Evolutionary conservation across 305 asterid genomes (phyloP).

Genomic region (Petunia hybrid): DNA sequence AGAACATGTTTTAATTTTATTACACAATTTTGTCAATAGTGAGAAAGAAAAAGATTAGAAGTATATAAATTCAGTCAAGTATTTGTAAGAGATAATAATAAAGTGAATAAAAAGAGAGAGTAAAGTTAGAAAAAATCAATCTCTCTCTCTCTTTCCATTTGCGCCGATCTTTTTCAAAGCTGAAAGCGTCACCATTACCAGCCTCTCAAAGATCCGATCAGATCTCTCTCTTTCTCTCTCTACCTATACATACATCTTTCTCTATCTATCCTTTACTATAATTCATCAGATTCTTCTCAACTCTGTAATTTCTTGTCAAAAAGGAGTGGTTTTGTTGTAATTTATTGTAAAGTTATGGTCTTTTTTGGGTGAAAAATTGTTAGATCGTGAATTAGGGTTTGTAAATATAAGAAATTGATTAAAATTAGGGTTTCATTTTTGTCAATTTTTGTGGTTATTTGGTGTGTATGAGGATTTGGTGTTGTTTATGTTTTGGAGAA

Average conservation of each 20-base stretch:
- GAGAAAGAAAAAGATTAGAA: too few species aligned
- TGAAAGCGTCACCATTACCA: conserved; percentile 27
- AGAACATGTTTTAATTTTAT: too few species aligned
- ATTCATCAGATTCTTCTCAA: not conserved
- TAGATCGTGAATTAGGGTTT: conserved; percentile 62
- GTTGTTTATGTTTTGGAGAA: conserved; percentile 40
- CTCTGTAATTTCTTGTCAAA: conserved; percentile 29
- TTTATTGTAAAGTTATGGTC: conserved; percentile 39
- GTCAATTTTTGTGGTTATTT: not conserved
- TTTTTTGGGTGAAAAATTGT: conserved; percentile 35
- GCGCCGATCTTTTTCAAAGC: conserved; percentile 57
- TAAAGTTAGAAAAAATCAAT: not conserved
- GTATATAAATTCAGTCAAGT: too few species aligned
- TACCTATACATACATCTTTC: not conserved
- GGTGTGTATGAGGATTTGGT: conserved; percentile 62
- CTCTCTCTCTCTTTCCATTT: conserved; percentile 35
- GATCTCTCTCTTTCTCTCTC: conserved; percentile 43
- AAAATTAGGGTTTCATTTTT: not conserved
- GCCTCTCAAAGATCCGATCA: conserved; percentile 52
- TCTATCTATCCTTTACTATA: not conserved
- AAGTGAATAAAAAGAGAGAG: not conserved
- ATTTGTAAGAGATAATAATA: not conserved
- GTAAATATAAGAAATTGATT: conserved; percentile 35
- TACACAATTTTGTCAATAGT: too few species aligned
- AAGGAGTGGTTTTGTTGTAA: conserved; percentile 30